These are phyloP conservation scores for Aquilaria malaccensis DNA, from an alignment of 345 rosid genomes.

Conservation along the genomic window DNA sequence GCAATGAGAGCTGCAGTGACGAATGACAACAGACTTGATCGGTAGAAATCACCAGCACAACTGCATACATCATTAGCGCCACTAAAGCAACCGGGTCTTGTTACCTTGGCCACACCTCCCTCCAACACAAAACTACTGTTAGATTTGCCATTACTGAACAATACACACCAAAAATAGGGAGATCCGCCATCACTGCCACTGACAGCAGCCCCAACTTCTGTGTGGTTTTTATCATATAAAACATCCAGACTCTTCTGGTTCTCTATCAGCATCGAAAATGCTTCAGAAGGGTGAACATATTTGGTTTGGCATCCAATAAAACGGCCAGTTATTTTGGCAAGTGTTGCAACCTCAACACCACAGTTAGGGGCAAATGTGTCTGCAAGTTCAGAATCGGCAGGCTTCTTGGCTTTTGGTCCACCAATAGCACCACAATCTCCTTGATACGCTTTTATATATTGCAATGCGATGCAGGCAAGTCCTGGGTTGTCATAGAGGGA, in stretches of 20 bases:
- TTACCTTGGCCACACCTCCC: conserved; percentile 47
- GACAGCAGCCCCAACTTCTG: conserved; percentile 64
- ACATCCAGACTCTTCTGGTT: conserved; percentile 47
- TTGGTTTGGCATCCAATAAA: conserved; percentile 51
- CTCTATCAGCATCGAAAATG: conserved; percentile 51
- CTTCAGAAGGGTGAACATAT: conserved; percentile 44
- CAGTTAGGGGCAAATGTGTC: conserved; percentile 62
- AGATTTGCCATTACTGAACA: conserved; percentile 58
- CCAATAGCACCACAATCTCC: conserved; percentile 57
- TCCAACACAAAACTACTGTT: conserved; percentile 49
- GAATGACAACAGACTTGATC: conserved; percentile 18
- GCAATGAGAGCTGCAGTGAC: conserved; percentile 21
- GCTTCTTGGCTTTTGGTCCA: conserved; percentile 58
- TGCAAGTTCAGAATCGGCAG: conserved; percentile 45
- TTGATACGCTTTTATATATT: conserved; percentile 62
- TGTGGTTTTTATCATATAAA: conserved; percentile 51
- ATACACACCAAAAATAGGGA: conserved; percentile 70
- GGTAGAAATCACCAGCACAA: conserved; percentile 23
- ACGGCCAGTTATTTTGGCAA: conserved; percentile 59
- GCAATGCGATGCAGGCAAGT: conserved; percentile 68
- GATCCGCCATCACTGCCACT: conserved; percentile 53
- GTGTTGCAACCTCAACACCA: conserved; percentile 40
- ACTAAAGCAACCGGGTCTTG: conserved; percentile 62
- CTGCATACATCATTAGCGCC: conserved; percentile 65
- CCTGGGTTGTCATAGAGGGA: conserved; percentile 49